A percentile compares a stretch with the other conserved stretches of the same genome.
Conservation (phyloP, 306 rosid species). For the Morella rubra region DNA sequence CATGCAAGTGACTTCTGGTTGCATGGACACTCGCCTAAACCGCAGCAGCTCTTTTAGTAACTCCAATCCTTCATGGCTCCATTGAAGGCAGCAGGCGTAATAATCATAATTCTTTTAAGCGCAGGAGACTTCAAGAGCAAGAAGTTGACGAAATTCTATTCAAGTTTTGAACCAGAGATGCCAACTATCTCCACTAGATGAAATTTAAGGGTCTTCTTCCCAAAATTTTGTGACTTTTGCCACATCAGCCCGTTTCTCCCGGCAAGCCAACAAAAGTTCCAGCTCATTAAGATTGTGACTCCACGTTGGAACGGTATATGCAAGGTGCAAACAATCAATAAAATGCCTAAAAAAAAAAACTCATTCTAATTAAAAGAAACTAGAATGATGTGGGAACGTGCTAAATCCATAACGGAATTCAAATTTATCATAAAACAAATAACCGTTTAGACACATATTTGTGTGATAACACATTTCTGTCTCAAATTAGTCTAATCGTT, state of each 20-base stretch:
- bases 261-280: slow-evolving; percentile 39
- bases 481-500: no score
- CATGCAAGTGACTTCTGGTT: slow-evolving; percentile 50
- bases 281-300: no score
- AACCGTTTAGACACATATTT: no score
- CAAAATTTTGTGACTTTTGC: slow-evolving; percentile 3
- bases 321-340: no score
- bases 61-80: slow-evolving; percentile 16
- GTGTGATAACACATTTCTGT: no score
- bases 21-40: slow-evolving; percentile 48
- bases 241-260: slow-evolving; percentile 28
- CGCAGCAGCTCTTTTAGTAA: slow-evolving; percentile 47
- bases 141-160: slow-evolving; percentile 51
- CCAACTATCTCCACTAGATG: slow-evolving; percentile 46
- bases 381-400: no score
- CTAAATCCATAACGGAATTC: no score
- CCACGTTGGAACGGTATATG: no score
- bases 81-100: slow-evolving; percentile 37
- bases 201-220: slow-evolving; percentile 37
- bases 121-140: slow-evolving; percentile 46
- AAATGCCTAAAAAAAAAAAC: no score
- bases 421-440: no score
- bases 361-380: no score
- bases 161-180: slow-evolving; percentile 39
- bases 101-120: slow-evolving; percentile 50